A percentile compares a stretch with the other conserved stretches of the same genome.
phyloP scores from a whole-genome alignment of 2,329 filamentous ascomycete species.

The Diaporthe nobilis region DNA sequence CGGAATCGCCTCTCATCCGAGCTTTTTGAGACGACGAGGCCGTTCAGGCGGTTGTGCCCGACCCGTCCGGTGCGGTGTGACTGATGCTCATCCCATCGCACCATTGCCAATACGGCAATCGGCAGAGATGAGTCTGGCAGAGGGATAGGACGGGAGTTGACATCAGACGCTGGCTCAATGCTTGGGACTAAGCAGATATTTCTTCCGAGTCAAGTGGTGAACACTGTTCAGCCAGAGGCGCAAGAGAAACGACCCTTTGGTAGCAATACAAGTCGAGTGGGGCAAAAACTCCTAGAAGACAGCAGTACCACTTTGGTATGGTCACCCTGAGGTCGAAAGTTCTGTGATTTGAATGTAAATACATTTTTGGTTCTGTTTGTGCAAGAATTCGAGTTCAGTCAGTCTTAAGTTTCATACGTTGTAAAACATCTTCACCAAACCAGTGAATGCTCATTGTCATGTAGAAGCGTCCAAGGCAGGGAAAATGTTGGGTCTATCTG shows the following conservation, averaged over 20 bases:
- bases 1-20: conserved; percentile 34
- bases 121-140: neutral
- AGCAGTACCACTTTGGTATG: neutral
- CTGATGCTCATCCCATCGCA: conserved; percentile 6
- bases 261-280: neutral
- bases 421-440: neutral
- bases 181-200: neutral
- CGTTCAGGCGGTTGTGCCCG: conserved; percentile 27
- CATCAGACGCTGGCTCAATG: conserved; percentile 1
- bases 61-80: neutral
- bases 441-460: neutral
- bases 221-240: neutral
- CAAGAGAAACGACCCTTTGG: neutral
- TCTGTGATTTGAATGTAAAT: too few species aligned
- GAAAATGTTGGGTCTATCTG: neutral
- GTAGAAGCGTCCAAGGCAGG: neutral
- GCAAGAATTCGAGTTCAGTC: neutral
- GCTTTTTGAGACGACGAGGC: conserved; percentile 29
- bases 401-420: neutral
- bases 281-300: neutral
- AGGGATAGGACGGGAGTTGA: neutral
- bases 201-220: neutral
- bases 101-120: neutral
- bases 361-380: too few species aligned
- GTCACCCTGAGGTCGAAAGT: too few species aligned